Evolutionary conservation across 1,284 basidiomycete genomes (phyloP).

Genomic region (Ceratobasidium sp.): DNA sequence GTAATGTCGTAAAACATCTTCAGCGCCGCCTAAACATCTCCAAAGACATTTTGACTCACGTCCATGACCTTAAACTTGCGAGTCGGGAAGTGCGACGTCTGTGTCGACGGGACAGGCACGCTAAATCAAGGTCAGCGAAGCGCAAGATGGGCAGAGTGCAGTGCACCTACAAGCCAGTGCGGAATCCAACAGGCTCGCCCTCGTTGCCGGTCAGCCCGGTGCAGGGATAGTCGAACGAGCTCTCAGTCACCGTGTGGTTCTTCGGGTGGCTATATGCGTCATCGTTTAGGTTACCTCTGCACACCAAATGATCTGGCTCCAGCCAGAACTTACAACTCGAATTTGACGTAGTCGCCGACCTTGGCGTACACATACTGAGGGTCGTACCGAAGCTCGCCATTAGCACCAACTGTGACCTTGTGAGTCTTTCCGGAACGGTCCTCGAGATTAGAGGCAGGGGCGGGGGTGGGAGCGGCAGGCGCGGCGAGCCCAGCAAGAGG

Average conservation of each 20-base stretch:
- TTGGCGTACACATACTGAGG: too few relatives aligned
- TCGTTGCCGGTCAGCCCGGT: not conserved
- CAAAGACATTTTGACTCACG: not conserved
- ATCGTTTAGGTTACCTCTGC: too few relatives aligned
- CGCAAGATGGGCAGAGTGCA: not conserved
- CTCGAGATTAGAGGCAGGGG: not conserved
- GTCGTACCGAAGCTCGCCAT: too few relatives aligned
- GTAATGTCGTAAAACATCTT: not conserved
- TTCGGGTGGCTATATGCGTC: conserved; percentile 39
- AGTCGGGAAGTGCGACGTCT: conserved; percentile 22
- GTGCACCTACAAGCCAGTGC: conserved; percentile 31
- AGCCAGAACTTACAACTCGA: too few relatives aligned
- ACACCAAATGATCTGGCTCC: too few relatives aligned
- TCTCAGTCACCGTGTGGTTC: conserved; percentile 43
- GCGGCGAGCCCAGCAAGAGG: conserved; percentile 19
- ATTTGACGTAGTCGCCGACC: too few relatives aligned
- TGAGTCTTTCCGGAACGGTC: conserved; percentile 3
- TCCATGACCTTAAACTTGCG: too few relatives aligned
- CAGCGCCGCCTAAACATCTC: not conserved
- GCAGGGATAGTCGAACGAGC: conserved; percentile 35
- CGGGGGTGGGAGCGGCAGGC: conserved; percentile 15
- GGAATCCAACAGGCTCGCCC: conserved; percentile 13
- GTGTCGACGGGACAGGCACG: conserved; percentile 10
- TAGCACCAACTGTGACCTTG: conserved; percentile 32
- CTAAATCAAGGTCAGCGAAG: not conserved